A percentile compares a stretch with the other conserved stretches of the same genome.
Evolutionary conservation across 306 rosid species (phyloP).

Genomic region (Casuarina cunninghamiana): DNA sequence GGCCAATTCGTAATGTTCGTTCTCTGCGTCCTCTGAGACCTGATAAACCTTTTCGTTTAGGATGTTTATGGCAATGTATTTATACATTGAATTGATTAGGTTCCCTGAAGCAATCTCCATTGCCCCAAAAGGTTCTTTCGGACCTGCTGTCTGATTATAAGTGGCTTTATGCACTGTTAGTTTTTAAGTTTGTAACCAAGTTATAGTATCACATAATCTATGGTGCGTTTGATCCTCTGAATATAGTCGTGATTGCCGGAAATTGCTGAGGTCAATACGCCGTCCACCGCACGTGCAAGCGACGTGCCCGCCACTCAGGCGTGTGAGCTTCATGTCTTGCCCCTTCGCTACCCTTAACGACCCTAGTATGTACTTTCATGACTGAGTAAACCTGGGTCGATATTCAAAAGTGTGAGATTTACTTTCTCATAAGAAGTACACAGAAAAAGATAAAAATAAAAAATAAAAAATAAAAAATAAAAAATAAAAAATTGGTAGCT

Average conservation of each 20-base stretch:
- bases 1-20: slow-evolving; percentile 59
- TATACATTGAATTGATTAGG: slow-evolving; percentile 28
- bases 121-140: slow-evolving; percentile 30
- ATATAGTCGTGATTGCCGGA: slow-evolving; percentile 12
- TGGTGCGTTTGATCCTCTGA: background rate
- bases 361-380: too few relatives aligned
- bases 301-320: too few relatives aligned
- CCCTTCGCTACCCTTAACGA: too few relatives aligned
- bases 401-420: too few relatives aligned
- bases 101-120: slow-evolving; percentile 22
- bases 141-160: slow-evolving; percentile 12
- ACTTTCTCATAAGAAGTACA: too few relatives aligned
- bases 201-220: slow-evolving; percentile 24
- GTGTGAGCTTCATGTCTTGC: too few relatives aligned
- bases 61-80: slow-evolving; percentile 20
- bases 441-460: too few relatives aligned
- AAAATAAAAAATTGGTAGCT: too few relatives aligned
- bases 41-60: slow-evolving; percentile 4
- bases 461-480: too few relatives aligned
- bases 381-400: too few relatives aligned
- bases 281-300: too few relatives aligned
- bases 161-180: slow-evolving; percentile 17
- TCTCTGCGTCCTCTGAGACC: slow-evolving; percentile 19
- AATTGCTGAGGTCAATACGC: background rate
- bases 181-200: slow-evolving; percentile 31